Base-by-base conservation (phyloP, 495 filamentous ascomycete species). In the Penicillium nucicola region DNA sequence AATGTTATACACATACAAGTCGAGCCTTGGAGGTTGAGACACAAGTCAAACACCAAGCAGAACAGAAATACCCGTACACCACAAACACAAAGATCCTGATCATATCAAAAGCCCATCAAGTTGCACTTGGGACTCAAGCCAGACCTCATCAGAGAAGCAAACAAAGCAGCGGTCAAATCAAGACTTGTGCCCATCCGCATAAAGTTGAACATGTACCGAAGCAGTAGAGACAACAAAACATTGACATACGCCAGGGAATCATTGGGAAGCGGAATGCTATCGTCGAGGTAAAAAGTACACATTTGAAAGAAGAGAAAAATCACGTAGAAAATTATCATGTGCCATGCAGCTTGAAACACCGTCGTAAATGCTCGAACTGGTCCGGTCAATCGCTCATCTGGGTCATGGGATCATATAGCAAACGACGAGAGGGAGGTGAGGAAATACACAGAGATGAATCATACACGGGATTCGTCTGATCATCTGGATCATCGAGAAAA, bases 401-500 rank as follows among this genome's bases (percentile, higher is more conserved):
- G 66, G 67, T 65, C 67, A 71, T 63, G 60, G 62, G 61, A 68
- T 64, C 66, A 69, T 69, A 67, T 55, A 62, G 55, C 45, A 57
- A 61, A 48, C 31, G 47, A 56, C 44, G 48, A 60, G 53, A 57
- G 60, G 43, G 48, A 48, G 40, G 39, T 36, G 46, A 51, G 53
- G 46, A 56, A 52, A 60, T 45, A 53, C 50, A 58, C 56, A 59
- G 28, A 48, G 41, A 60, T 57, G 53, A 54, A 66, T 72, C 64
- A 68, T 71, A 71, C 68, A 74, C 58, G 57, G 55, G 52, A 37
- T 56, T 56, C 61, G 37, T 61, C 58, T 59, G 53, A 43, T 60
- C 51, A 48, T 64, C 39, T 48, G 47, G 49, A 45, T 68, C 57
- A 84, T 67, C 85, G 69, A 35, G 87, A 85, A 77, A 96, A 96